phyloP scores from a whole-genome alignment of 441 rosid genomes.

The Jatropha podagrica region DNA sequence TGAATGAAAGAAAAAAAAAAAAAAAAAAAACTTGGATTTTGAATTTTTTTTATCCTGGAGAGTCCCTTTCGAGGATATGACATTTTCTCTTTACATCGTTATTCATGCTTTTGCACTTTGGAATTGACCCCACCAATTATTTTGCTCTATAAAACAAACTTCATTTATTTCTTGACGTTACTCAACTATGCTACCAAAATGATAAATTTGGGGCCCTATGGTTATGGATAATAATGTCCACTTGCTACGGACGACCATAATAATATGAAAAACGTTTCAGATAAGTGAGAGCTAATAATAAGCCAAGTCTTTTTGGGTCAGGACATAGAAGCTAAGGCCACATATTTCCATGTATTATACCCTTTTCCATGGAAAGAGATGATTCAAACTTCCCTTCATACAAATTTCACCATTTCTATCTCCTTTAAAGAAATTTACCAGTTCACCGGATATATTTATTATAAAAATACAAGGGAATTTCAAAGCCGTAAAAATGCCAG shows the following conservation, averaged over 20 bases:
- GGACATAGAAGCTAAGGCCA: neutral
- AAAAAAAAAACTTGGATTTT: neutral
- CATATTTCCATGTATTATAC: neutral
- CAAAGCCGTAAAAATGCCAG: neutral
- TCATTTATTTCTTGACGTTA: slow-evolving; percentile 7
- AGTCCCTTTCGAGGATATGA: neutral
- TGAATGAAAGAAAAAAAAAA: neutral
- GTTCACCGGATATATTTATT: neutral
- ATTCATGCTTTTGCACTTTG: neutral
- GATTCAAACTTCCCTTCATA: neutral
- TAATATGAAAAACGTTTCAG: neutral
- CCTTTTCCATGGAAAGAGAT: neutral
- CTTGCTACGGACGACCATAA: neutral
- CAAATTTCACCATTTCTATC: neutral
- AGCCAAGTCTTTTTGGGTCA: neutral
- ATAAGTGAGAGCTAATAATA: neutral
- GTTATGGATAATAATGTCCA: neutral
- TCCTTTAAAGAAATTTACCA: neutral
- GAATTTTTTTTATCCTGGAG: neutral
- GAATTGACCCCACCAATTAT: neutral
- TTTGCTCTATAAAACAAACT: neutral
- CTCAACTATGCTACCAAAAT: neutral
- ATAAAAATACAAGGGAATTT: neutral
- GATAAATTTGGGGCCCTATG: neutral
- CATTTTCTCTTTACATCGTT: neutral